phyloP scores from a whole-genome alignment of 352 stramenopile genomes.

The Pythium guiyangense region DNA sequence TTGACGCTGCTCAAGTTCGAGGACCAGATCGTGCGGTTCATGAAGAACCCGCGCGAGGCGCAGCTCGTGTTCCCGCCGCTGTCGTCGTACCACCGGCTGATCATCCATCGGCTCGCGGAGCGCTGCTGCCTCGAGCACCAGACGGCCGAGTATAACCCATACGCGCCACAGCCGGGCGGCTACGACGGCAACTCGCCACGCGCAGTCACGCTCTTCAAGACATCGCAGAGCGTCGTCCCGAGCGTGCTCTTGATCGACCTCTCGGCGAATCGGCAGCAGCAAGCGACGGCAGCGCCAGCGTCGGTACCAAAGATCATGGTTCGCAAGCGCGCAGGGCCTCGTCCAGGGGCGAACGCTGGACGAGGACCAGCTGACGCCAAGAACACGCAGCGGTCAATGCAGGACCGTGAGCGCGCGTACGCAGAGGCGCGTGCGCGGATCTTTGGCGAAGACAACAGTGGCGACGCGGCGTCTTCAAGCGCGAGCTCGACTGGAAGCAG shows the following conservation, averaged over 20 bases:
- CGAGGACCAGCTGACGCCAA: conserved; percentile 25
- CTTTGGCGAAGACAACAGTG: conserved; percentile 74
- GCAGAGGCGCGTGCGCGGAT: conserved; percentile 93
- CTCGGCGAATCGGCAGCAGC: conserved; percentile 62
- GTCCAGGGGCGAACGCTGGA: conserved; percentile 32
- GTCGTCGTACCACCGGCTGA: conserved; percentile 86
- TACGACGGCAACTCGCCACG: conserved; percentile 67
- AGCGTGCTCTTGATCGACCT: conserved; percentile 87
- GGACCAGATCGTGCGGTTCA: conserved; percentile 83
- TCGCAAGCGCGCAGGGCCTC: conserved; percentile 49
- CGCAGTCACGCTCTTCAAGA: conserved; percentile 90
- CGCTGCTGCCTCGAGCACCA: conserved; percentile 91
- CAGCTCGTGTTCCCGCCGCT: conserved; percentile 79
- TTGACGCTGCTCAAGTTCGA: conserved; percentile 84
- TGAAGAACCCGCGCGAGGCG: conserved; percentile 51
- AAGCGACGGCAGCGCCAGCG: conserved; percentile 58
- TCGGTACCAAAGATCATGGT: conserved; percentile 92
- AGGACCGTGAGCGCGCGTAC: conserved; percentile 93
- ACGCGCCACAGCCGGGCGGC: conserved; percentile 16
- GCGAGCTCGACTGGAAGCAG: conserved; percentile 3
- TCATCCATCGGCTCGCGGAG: conserved; percentile 91
- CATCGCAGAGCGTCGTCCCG: conserved; percentile 67
- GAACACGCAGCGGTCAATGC: conserved; percentile 63
- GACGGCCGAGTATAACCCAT: conserved; percentile 66
- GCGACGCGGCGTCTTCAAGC: conserved; percentile 2